Conservation (phyloP, 306 rosid genomes). For the Coriaria nepalensis region DNA sequence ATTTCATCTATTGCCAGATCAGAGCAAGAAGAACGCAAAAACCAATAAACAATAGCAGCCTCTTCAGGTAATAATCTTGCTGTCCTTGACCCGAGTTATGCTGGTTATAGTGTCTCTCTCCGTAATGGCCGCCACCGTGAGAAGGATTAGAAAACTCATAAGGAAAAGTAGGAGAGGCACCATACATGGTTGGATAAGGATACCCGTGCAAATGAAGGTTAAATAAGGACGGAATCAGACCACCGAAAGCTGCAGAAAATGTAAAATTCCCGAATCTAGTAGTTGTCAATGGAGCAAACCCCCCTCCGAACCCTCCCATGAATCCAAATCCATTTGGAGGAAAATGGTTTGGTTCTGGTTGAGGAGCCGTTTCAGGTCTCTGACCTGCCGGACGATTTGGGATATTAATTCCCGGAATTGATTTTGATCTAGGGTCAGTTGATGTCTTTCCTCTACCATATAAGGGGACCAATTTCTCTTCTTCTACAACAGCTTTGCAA, state of each 20-base stretch:
- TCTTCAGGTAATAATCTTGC: slow-evolving; percentile 53
- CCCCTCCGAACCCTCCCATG: slow-evolving; percentile 70
- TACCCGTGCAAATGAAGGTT: slow-evolving; percentile 64
- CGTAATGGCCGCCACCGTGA: slow-evolving; percentile 32
- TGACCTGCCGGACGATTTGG: slow-evolving; percentile 76
- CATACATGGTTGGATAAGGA: slow-evolving; percentile 45
- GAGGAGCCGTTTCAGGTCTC: slow-evolving; percentile 75
- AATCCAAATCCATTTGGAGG: slow-evolving; percentile 49
- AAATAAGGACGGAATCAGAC: slow-evolving; percentile 53
- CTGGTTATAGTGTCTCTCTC: slow-evolving; percentile 37
- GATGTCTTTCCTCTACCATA: slow-evolving; percentile 84
- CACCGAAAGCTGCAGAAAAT: slow-evolving; percentile 69
- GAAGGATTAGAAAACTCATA: slow-evolving; percentile 48
- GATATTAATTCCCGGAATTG: slow-evolving; percentile 45
- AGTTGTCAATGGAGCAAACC: slow-evolving; percentile 53
- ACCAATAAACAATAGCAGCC: slow-evolving; percentile 41
- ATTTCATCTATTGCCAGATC: slow-evolving; percentile 43
- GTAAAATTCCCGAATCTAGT: slow-evolving; percentile 76
- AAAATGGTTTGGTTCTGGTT: slow-evolving; percentile 53
- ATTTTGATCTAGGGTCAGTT: slow-evolving; percentile 68
- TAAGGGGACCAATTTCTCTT: slow-evolving; percentile 71
- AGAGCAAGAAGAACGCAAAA: slow-evolving; percentile 52
- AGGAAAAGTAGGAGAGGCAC: slow-evolving; percentile 40
- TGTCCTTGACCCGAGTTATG: slow-evolving; percentile 34
- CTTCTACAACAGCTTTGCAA: slow-evolving; percentile 75